Evolutionary conservation across 345 rosid species (phyloP).

Genomic region (Salix purpurea): DNA sequence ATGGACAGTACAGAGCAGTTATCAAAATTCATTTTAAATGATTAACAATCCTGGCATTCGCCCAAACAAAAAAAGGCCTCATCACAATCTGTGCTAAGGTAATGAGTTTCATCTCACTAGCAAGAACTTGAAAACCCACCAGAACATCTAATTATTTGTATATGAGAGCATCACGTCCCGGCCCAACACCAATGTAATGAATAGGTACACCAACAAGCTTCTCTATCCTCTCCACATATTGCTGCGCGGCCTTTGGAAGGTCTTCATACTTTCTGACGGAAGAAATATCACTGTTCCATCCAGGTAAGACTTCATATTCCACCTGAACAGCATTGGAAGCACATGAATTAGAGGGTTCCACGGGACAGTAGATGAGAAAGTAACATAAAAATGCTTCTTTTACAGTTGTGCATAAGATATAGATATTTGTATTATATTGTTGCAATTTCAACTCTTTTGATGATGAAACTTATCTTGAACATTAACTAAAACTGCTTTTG

Average conservation of each 20-base stretch:
- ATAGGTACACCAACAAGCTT: conserved; percentile 79
- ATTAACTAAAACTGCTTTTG: no score
- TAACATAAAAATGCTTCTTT: no score
- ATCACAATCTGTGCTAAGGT: no score
- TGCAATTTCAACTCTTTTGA: no score
- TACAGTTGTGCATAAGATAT: no score
- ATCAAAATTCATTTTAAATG: background rate
- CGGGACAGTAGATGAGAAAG: background rate
- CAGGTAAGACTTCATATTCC: conserved; percentile 84
- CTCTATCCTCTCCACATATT: conserved; percentile 83
- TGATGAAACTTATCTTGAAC: no score
- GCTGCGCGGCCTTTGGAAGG: conserved; percentile 78
- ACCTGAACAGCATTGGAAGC: conserved; percentile 42
- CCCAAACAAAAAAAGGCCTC: background rate
- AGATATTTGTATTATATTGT: no score
- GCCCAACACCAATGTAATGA: conserved; percentile 86
- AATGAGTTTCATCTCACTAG: background rate
- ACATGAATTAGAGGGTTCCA: background rate
- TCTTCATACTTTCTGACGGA: conserved; percentile 64
- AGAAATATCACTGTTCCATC: conserved; percentile 87
- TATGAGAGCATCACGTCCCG: conserved; percentile 91
- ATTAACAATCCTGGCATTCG: background rate
- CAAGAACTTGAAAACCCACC: background rate
- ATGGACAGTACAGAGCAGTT: background rate
- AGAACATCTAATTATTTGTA: conserved; percentile 40